These are phyloP conservation scores for Stemphylium lycopersici DNA, from an alignment of 2,329 filamentous ascomycete species.

Conservation along the genomic window DNA sequence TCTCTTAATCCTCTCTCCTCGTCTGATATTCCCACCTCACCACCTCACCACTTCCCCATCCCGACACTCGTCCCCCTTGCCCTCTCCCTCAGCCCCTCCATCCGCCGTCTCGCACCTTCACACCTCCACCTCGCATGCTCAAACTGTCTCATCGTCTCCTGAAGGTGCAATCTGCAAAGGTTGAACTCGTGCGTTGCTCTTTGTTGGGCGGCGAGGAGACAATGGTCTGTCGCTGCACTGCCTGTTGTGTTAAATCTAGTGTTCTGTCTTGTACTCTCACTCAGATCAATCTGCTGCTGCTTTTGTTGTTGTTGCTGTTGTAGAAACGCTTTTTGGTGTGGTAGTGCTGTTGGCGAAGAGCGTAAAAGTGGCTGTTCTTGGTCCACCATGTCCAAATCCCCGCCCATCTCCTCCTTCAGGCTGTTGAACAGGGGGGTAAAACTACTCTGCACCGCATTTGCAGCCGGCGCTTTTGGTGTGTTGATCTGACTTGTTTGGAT, in stretches of 20 bases:
- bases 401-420: not conserved
- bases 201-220: not conserved
- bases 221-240: no score
- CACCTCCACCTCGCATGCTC: slow-evolving; percentile 3
- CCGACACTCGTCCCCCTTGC: no score
- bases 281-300: not conserved
- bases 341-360: not conserved
- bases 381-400: no score
- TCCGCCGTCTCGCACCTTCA: slow-evolving; percentile 9
- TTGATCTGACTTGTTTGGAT: not conserved
- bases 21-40: not conserved
- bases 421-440: slow-evolving; percentile 1
- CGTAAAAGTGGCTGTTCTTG: no score
- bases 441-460: not conserved
- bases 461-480: not conserved
- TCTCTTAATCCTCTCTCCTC: not conserved
- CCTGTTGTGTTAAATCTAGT: no score
- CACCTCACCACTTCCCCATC: no score
- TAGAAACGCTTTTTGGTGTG: not conserved
- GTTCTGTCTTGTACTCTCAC: no score
- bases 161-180: slow-evolving; percentile 5
- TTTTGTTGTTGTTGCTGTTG: not conserved
- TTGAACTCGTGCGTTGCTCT: slow-evolving; percentile 16
- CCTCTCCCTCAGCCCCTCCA: slow-evolving; percentile 4
- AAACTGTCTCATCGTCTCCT: slow-evolving; percentile 1